Base-by-base conservation (phyloP, 208 protist species). In the Crithidia mellificae region DNA sequence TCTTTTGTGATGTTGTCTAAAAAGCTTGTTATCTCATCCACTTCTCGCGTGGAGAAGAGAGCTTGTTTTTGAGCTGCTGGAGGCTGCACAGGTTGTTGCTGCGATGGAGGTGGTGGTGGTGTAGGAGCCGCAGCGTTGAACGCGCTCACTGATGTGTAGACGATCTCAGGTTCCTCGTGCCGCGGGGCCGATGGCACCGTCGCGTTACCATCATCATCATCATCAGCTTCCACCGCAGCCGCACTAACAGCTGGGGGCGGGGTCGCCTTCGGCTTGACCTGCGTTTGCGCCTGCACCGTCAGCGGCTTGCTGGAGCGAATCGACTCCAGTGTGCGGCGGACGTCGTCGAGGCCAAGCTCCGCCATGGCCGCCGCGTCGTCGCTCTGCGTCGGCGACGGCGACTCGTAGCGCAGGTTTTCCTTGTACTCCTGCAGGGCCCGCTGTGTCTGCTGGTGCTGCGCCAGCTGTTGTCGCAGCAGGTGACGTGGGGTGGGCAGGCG, bases 1-100 rank as follows among this genome's bases (percentile, higher is more conserved):
- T 92, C 89, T 43, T 77, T 76, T 24, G 80, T 90, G 61, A 95
- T 95, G 68, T 83, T 85, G 63, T 87, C 81, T 25, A 95, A 67
- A 32, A 90, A 94, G 68, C 59, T 68, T 14, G 74, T 76, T 15
- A 83, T 80, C 30, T 83, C 74, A 25, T 76, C 66, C 20, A 80
- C 62, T 39, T 77, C 72, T 8, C 9, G 39, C 19, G 43, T 43
- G 0, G 59, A 27, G 7, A 49, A 12, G 15, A 32, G 8, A 0
- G 34, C 43, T 20, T 50, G 9, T 29, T n/a, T 39, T 17, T 52
- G 64, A 29, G 41, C 29, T 25, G 12, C 53, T n/a, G 36, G 47
- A 38, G 5, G 34, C 11, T 38, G 34, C 34, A 38, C 7, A 17
- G 32, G 34, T 6, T 30, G 61, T 27, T 52, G 47, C n/a, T 22